Conservation (phyloP, 257 asterid species). For the Coffea eugenioides region DNA sequence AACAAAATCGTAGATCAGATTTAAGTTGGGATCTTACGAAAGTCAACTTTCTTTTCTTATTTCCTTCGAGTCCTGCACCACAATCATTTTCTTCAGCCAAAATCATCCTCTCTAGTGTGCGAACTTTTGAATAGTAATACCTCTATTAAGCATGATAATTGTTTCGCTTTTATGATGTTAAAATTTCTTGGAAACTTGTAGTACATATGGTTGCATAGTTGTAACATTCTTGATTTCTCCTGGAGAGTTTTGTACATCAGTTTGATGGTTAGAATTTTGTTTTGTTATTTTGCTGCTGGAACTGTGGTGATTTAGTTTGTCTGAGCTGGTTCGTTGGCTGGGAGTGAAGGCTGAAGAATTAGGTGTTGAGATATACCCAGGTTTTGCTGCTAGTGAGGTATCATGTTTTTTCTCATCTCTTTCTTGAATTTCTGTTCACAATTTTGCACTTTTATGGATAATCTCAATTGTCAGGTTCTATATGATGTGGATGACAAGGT, state of each 20-base stretch:
- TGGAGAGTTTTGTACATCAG: not conserved
- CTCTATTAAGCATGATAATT: not conserved
- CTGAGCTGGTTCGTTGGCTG: constrained; percentile 94
- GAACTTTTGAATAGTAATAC: not conserved
- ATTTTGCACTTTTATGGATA: not conserved
- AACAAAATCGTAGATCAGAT: not conserved
- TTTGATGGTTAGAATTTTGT: constrained; percentile 4
- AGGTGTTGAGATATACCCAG: constrained; percentile 97
- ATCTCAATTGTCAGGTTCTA: constrained; percentile 49
- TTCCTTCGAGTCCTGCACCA: not conserved
- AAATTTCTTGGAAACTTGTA: not conserved
- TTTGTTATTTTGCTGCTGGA: constrained; percentile 24
- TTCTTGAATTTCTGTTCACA: constrained; percentile 4
- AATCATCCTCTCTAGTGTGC: not conserved
- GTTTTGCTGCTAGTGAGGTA: constrained; percentile 99
- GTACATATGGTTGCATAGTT: not conserved
- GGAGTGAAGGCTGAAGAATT: constrained; percentile 93
- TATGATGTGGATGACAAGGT: constrained; percentile 63
- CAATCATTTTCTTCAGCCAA: not conserved
- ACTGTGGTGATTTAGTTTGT: constrained; percentile 59
- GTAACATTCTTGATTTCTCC: not conserved
- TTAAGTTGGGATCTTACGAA: not conserved
- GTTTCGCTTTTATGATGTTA: not conserved
- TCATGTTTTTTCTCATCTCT: constrained; percentile 6
- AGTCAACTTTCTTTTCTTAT: not conserved